Conservation (phyloP, 805 yeast species). For the Saccharomycopsis capsularis region DNA sequence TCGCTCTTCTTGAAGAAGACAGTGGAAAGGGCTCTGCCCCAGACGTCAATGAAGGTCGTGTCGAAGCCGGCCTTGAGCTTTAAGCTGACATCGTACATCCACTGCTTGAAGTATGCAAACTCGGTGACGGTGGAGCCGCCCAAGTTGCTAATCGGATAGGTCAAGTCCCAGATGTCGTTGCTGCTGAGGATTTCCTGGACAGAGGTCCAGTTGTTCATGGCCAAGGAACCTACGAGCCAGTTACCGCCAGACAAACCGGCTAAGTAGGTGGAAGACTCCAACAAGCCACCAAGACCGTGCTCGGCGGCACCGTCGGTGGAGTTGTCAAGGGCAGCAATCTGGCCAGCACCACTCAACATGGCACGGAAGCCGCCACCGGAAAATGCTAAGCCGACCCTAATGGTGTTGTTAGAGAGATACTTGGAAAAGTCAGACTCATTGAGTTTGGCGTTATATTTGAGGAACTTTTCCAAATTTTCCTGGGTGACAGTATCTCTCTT, state of each 20-base stretch:
- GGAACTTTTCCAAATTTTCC: conserved; percentile 39
- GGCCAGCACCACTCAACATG: conserved; percentile 80
- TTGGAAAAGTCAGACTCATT: conserved; percentile 28
- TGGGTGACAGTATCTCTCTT: conserved; percentile 41
- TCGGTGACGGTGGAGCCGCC: conserved; percentile 47
- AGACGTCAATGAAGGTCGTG: conserved; percentile 61
- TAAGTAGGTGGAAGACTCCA: conserved; percentile 64
- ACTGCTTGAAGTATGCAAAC: conserved; percentile 41
- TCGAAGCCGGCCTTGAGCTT: conserved; percentile 59
- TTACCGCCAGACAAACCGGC: conserved; percentile 83
- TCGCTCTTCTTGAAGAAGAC: conserved; percentile 53
- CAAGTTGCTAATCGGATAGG: conserved; percentile 59
- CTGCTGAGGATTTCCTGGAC: conserved; percentile 49
- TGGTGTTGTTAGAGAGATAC: conserved; percentile 43
- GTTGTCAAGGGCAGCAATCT: conserved; percentile 70
- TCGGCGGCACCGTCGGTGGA: conserved; percentile 50
- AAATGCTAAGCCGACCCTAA: conserved; percentile 53
- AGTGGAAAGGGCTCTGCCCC: conserved; percentile 71
- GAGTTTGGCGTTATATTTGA: conserved; percentile 30
- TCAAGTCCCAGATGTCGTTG: conserved; percentile 28
- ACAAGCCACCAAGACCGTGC: conserved; percentile 63
- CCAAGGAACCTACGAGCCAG: conserved; percentile 69
- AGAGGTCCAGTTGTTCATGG: conserved; percentile 64
- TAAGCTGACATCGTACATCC: conserved; percentile 39
- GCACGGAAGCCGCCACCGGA: conserved; percentile 94